These are phyloP conservation scores for Panus rudis DNA, from an alignment of 768 basidiomycete genomes.

Conservation along the genomic window DNA sequence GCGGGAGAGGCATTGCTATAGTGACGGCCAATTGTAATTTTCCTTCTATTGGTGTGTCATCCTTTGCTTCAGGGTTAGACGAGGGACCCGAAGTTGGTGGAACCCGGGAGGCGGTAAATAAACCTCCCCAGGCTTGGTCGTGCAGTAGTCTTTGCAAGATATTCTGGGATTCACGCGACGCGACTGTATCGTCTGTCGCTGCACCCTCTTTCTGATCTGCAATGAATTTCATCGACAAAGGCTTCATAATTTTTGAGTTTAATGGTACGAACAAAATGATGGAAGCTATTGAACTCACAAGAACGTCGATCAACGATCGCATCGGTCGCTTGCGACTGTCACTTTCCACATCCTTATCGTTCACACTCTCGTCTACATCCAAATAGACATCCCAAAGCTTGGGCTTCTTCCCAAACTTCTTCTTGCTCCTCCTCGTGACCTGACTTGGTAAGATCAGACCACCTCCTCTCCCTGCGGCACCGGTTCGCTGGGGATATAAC, in stretches of 20 bases:
- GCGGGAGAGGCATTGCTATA: background rate
- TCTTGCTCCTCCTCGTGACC: background rate
- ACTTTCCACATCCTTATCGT: background rate
- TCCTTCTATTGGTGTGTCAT: background rate
- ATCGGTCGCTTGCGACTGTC: too few relatives aligned
- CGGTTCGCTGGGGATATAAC: constrained; percentile 7
- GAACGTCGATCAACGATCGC: background rate
- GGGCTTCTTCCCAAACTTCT: background rate
- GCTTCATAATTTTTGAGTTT: background rate
- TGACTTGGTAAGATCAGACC: background rate
- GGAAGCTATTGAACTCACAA: background rate
- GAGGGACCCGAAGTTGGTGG: background rate
- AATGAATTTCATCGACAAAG: background rate
- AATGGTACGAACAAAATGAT: background rate
- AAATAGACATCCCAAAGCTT: background rate
- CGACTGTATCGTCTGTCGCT: constrained; percentile 1
- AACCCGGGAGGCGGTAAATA: background rate
- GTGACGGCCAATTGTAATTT: background rate
- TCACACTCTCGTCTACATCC: background rate
- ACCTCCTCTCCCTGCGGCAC: background rate
- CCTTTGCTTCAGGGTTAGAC: background rate
- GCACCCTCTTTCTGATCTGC: too few relatives aligned
- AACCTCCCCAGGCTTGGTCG: background rate
- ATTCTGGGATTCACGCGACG: background rate
- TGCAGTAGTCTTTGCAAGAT: too few relatives aligned